Evolutionary conservation across 2,329 filamentous ascomycete species (phyloP), one percentile per base, ranked within the genome.

Genomic region (Alternaria sp.): DNA sequence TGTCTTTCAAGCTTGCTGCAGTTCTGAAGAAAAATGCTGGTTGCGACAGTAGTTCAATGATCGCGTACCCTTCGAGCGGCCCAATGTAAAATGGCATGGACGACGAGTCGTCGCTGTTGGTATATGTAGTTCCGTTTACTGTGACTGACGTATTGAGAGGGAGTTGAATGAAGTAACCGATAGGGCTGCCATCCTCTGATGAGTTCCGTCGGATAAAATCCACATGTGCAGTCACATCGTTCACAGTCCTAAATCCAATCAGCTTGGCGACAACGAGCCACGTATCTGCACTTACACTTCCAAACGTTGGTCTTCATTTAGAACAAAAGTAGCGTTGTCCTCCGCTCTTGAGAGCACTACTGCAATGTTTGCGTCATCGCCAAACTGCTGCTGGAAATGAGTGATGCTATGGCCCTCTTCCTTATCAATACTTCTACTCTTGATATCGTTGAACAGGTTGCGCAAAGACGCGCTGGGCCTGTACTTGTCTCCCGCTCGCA

Each of bases 21-120:
- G 30, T 49, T 12, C 67, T 58, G 60, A 71, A 74, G 28, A 75
- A 71, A 26, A 76, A 72, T 0, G 71, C 41, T 2, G 69, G 68
- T 18, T 69, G 63, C 12, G 65, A 67, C 15, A 69, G 54, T 12
- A 72, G 41, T 50, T 75, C 71, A 20, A 76, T 69, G 46, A 71
- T 61, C 2, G 64, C 64, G 30, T 69, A 76, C 6, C 41, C 25
- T n/a, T 58, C 37, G 12, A 75, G 56, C 2, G 73, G 70, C 14
- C 72, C 69, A 45, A 72, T 69, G 12, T 62, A 57, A 11, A 66
- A 58, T 3, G 61, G 49, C n/a, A 46, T 11, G 26, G 23, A 12
- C 12, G 43, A 33, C 9, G 49, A 2, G 18, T 25, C 46, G 18
- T n/a, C n/a, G 12, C 60, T 45, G 44, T 71, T 70, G 15, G 26